Base-by-base conservation (phyloP, 164 flowering plant genomes). In the Magnolia kwangsiensis region DNA sequence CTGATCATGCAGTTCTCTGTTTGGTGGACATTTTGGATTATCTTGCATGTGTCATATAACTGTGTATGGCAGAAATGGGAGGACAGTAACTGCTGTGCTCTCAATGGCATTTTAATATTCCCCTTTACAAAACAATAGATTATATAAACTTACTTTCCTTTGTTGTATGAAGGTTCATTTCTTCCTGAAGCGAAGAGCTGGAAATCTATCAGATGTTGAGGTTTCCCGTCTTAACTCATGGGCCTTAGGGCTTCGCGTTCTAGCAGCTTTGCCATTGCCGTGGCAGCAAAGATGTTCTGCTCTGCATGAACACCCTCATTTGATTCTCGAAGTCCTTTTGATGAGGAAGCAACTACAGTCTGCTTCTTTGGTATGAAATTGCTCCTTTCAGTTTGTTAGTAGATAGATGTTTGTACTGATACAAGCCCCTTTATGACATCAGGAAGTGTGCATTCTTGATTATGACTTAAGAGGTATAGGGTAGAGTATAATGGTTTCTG, bases 211-310 rank as follows among this genome's bases (percentile, higher is more conserved):
- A 19, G 97, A 93, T 71, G 85, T 68, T 69, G 98, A 93, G 82
- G 90, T 96, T 72, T 85, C 94, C 10, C 86, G 98, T 75, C 91
- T 96, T 65, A 94, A 91, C 82, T 88, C 91, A 61, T 96, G 99
- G 99, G 99, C 99, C 20, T 83, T 96, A 79, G 99, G 99, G 67
- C 98, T 96, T 75, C 95, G 94, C 79, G 98, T 96, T 76, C 84
- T 96, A 75, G 92, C 95, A 74, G 88, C 95, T 68, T 86, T 96
- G 86, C 99, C 99, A 69, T 77, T 96, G 82, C 97, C 98, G 78
- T 96, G 98, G 98, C 99, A 94, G 85, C 99, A 96, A 84, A 84
- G 93, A 51, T 96, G 98, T 81, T 96, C 99, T 73, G 87, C 99
- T 2, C 83, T 96, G 73, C 99, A 96, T 85, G 99, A 92, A 80